Conservation (phyloP, 2,329 filamentous ascomycete genomes). For the Thermothelomyces thermophilus region DNA sequence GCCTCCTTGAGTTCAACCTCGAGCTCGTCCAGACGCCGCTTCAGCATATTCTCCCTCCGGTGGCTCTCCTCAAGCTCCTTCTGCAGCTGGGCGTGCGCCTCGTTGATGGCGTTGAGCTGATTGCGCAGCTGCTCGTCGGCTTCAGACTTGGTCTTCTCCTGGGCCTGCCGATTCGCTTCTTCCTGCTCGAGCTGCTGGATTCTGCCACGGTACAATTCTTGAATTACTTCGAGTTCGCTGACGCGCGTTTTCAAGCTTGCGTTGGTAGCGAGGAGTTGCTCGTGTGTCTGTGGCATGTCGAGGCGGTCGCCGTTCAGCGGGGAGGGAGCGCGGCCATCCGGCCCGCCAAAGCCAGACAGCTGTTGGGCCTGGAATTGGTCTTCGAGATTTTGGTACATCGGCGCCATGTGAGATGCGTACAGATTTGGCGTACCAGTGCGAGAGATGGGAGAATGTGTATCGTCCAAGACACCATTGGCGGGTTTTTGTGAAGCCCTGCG, state of each 20-base stretch:
- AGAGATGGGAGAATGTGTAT: conserved; percentile 70
- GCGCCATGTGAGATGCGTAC: conserved; percentile 55
- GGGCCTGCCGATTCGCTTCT: conserved; percentile 39
- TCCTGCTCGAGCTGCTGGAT: conserved; percentile 64
- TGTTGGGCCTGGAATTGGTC: conserved; percentile 57
- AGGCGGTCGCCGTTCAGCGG: conserved; percentile 54
- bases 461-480: conserved; percentile 65
- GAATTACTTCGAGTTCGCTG: conserved; percentile 92
- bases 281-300: conserved; percentile 69
- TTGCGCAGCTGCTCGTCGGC: conserved; percentile 52
- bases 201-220: conserved; percentile 68
- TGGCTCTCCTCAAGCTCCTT: conserved; percentile 69
- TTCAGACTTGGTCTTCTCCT: conserved; percentile 43
- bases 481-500: conserved; percentile 64
- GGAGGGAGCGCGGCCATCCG: conserved; percentile 44
- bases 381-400: conserved; percentile 73
- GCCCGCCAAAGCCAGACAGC: conserved; percentile 46
- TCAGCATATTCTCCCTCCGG: conserved; percentile 71
- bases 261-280: conserved; percentile 73
- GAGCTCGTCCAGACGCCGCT: conserved; percentile 73
- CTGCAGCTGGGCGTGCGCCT: conserved; percentile 42
- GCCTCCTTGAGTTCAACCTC: conserved; percentile 51
- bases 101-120: conserved; percentile 44
- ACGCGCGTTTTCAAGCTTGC: conserved; percentile 90
- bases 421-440: conserved; percentile 72